Evolutionary conservation across 169 alveolate genomes (phyloP), one percentile per base, ranked within the genome.

Genomic region (Plasmodium knowlesi): DNA sequence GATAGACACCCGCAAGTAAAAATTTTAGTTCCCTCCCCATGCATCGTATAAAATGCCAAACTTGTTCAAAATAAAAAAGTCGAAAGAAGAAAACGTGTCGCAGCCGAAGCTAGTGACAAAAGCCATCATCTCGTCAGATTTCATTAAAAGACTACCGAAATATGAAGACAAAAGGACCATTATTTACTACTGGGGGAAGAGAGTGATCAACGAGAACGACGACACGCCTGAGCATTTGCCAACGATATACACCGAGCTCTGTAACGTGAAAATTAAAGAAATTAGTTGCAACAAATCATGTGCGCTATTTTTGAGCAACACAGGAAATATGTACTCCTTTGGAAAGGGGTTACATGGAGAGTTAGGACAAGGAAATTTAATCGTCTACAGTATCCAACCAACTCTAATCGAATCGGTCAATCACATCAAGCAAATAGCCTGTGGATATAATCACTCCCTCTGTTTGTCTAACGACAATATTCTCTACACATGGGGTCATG

Each of bases 261-360:
- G 97, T 50, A 89, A 94, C 61, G 95, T 96, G 16, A 94, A 95
- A 70, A 96, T 96, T 41, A 46, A 93, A 32, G 93, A 86, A 50
- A 96, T 96, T 10, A 92, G 96, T 25, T 96, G 98, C 39, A 82
- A 95, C 22, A 83, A 81, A 72, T 57, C 96, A 50, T 95, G 96
- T 94, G 94, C 96, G 72, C 82, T 96, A 86, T 95, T 96, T 83
- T 83, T 96, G 46, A 91, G 97, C 34, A 84, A 92, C 41, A 74
- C 82, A 71, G 92, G 93, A 37, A 74, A 82, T 74, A 83, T 96
- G 82, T 96, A 90, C 83, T 91, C 98, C 8, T 82, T 96, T 41
- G 98, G 98, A 4, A 95, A 95, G 30, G 98, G 98, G 19, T 94
- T 94, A 80, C 96, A 92, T 79, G 98, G 98, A 30, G 97, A 96